These are phyloP conservation scores for Ceratocystis variospora DNA, from an alignment of 2,329 filamentous ascomycete genomes.

Conservation along the genomic window DNA sequence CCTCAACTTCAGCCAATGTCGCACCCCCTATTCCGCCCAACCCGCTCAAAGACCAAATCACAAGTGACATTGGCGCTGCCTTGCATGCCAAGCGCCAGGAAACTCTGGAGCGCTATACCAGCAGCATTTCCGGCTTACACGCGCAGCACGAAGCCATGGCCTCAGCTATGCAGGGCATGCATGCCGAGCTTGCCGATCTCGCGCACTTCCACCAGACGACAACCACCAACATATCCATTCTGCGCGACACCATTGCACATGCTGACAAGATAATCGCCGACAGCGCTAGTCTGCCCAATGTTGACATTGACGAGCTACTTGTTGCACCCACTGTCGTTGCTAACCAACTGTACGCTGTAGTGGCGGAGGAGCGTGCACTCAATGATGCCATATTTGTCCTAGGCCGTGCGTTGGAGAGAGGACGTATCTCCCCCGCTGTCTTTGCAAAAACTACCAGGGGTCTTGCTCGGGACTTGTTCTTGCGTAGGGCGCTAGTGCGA, in stretches of 20 bases:
- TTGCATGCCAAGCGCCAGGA: constrained; percentile 55
- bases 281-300: constrained; percentile 53
- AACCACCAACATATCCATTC: constrained; percentile 60
- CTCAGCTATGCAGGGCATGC: constrained; percentile 52
- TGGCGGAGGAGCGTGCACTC: constrained; percentile 76
- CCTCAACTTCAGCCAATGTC: constrained; percentile 24
- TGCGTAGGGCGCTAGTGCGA: constrained; percentile 66
- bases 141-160: constrained; percentile 70
- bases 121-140: constrained; percentile 59
- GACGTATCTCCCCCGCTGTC: constrained; percentile 54
- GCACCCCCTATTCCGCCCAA: constrained; percentile 88
- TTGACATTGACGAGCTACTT: constrained; percentile 76
- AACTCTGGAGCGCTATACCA: constrained; percentile 56
- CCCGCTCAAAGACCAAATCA: constrained; percentile 81
- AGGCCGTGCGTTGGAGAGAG: constrained; percentile 58
- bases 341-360: constrained; percentile 78
- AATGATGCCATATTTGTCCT: constrained; percentile 78
- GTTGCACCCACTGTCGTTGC: constrained; percentile 90
- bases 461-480: constrained; percentile 64
- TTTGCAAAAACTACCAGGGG: constrained; percentile 67
- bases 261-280: constrained; percentile 66
- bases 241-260: constrained; percentile 62
- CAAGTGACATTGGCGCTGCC: constrained; percentile 59
- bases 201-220: constrained; percentile 57
- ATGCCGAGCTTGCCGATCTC: constrained; percentile 59